Percentiles rank a stretch among this genome's conserved stretches.
phyloP scores from a whole-genome alignment of 208 protist species.

The Leishmania guyanensis region DNA sequence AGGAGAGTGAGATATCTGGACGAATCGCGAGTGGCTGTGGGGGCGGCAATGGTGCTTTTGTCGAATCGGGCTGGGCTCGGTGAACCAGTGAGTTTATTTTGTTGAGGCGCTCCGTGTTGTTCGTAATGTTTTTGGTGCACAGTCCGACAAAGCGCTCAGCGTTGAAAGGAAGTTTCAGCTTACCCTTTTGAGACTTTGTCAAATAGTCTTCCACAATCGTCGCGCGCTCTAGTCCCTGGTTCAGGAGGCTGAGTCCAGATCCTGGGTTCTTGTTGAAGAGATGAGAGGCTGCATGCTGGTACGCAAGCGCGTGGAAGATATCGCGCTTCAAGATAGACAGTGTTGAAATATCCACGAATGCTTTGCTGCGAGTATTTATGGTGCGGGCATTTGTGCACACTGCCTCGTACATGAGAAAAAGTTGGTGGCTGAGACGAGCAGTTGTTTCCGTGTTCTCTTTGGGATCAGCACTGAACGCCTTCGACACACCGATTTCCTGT shows the following conservation, averaged over 20 bases:
- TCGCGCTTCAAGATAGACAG: conserved; percentile 52
- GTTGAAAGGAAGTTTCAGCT: conserved; percentile 43
- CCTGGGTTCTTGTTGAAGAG: conserved; percentile 45
- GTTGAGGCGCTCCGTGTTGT: conserved; percentile 47
- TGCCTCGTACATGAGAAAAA: conserved; percentile 54
- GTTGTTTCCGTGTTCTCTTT: conserved; percentile 37
- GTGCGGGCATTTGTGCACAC: conserved; percentile 21
- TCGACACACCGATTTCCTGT: conserved; percentile 65
- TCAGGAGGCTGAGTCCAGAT: conserved; percentile 37
- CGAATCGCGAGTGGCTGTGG: conserved; percentile 32
- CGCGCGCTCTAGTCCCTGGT: conserved; percentile 30
- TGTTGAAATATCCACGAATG: conserved; percentile 34
- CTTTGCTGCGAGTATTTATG: conserved; percentile 30
- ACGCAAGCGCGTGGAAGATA: conserved; percentile 49
- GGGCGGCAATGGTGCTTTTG: conserved; percentile 26
- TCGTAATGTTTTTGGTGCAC: conserved; percentile 28
- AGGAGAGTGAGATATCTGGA: conserved; percentile 27
- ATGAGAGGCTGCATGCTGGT: conserved; percentile 49
- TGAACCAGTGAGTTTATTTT: conserved; percentile 72
- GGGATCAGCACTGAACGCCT: conserved; percentile 42
- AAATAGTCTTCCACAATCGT: conserved; percentile 37
- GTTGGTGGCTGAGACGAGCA: conserved; percentile 51
- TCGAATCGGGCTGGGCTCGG: conserved; percentile 34
- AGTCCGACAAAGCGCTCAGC: conserved; percentile 41
- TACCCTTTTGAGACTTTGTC: conserved; percentile 32